Conservation (phyloP, 441 rosid genomes). For the Omphalea diandra region DNA sequence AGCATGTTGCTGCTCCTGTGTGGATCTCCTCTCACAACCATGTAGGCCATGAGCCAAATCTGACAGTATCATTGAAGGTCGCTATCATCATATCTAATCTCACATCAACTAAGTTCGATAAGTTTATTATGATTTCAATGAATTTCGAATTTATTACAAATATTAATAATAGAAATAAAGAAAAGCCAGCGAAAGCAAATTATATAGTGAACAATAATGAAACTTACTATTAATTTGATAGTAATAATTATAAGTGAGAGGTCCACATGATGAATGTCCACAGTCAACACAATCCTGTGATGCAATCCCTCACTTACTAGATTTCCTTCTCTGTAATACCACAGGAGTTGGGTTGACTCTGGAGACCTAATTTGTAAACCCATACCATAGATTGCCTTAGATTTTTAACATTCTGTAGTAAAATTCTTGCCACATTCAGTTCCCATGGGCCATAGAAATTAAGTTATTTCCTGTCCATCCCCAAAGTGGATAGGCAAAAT, state of each 20-base stretch:
- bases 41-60: too few species aligned
- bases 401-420: constrained; percentile 52
- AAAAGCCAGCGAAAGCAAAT: too few species aligned
- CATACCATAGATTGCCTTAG: constrained; percentile 42
- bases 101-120: too few species aligned
- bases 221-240: background rate
- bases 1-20: too few species aligned
- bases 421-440: constrained; percentile 43
- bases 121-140: too few species aligned
- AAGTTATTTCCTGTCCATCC: constrained; percentile 49
- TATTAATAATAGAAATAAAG: too few species aligned
- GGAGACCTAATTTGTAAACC: too few species aligned
- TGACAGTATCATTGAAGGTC: too few species aligned
- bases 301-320: constrained; percentile 15
- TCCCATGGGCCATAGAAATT: constrained; percentile 58
- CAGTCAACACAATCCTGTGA: constrained; percentile 21
- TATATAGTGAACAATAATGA: background rate
- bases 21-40: too few species aligned
- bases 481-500: constrained; percentile 45
- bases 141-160: too few species aligned
- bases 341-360: constrained; percentile 21
- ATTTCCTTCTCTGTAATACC: constrained; percentile 20
- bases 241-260: constrained; percentile 16
- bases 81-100: too few species aligned
- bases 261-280: too few species aligned